phyloP scores from a whole-genome alignment of 2,329 filamentous ascomycete genomes.

The Fusarium scirpi region DNA sequence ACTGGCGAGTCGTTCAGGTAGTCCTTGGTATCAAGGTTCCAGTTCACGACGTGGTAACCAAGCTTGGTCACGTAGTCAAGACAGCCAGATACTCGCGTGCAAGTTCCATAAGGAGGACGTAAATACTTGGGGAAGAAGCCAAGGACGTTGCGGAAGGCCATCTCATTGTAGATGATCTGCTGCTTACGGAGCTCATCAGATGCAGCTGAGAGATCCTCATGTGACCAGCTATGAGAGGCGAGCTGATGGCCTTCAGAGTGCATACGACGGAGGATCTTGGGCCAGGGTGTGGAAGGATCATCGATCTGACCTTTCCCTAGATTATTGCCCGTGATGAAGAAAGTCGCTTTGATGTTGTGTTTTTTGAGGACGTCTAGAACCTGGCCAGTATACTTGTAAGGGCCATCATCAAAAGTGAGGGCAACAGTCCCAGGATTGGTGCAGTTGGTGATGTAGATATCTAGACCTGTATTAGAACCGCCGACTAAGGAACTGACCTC shows the following conservation, averaged over 20 bases:
- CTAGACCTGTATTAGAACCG: slow-evolving; percentile 32
- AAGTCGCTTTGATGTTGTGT: slow-evolving; percentile 52
- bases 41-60: slow-evolving; percentile 68
- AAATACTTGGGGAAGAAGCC: slow-evolving; percentile 57
- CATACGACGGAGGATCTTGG: slow-evolving; percentile 55
- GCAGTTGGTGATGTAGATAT: slow-evolving; percentile 52
- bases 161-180: slow-evolving; percentile 59
- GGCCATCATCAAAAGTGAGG: slow-evolving; percentile 61
- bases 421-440: slow-evolving; percentile 52
- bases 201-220: slow-evolving; percentile 54
- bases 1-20: slow-evolving; percentile 63
- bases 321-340: slow-evolving; percentile 58
- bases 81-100: slow-evolving; percentile 54
- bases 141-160: slow-evolving; percentile 56
- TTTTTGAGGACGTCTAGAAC: slow-evolving; percentile 54
- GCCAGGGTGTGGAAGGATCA: slow-evolving; percentile 49
- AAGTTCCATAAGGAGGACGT: slow-evolving; percentile 58
- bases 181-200: slow-evolving; percentile 48
- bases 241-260: slow-evolving; percentile 58
- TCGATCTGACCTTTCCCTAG: slow-evolving; percentile 56
- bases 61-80: slow-evolving; percentile 52
- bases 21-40: slow-evolving; percentile 71
- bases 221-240: slow-evolving; percentile 59
- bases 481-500: no score
- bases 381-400: slow-evolving; percentile 55